phyloP scores from a whole-genome alignment of 202 grass and related monocot genomes.

The Brachypodium distachyon region DNA sequence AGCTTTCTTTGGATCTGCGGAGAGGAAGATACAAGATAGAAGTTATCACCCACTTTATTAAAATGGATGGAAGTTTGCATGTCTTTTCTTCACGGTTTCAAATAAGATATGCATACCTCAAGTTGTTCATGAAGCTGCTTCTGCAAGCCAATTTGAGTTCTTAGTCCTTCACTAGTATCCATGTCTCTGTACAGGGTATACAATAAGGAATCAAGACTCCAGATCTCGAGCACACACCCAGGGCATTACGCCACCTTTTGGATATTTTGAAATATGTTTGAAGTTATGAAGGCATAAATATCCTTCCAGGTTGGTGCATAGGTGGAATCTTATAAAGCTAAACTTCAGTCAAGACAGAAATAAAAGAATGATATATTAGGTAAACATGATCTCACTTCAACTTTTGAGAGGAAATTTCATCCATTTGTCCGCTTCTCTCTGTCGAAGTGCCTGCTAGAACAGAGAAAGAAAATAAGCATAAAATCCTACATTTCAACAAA shows the following conservation, averaged over 20 bases:
- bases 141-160: constrained; percentile 53
- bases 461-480: neutral
- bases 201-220: neutral
- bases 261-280: neutral
- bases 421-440: constrained; percentile 8
- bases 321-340: neutral
- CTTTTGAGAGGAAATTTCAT: constrained; percentile 3
- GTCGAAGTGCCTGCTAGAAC: neutral
- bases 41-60: neutral
- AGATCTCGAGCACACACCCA: neutral
- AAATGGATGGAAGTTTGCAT: neutral
- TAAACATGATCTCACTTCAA: constrained; percentile 39
- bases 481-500: neutral
- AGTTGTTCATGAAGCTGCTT: constrained; percentile 80
- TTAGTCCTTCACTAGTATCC: constrained; percentile 36
- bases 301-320: neutral
- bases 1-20: constrained; percentile 54
- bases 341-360: neutral
- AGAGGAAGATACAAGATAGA: neutral
- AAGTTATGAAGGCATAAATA: neutral
- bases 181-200: constrained; percentile 20
- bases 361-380: neutral
- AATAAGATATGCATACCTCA: constrained; percentile 33
- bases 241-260: neutral
- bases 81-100: neutral